Base-by-base conservation (phyloP, 2,329 filamentous ascomycete genomes). In the Aureobasidium leucospermi region DNA sequence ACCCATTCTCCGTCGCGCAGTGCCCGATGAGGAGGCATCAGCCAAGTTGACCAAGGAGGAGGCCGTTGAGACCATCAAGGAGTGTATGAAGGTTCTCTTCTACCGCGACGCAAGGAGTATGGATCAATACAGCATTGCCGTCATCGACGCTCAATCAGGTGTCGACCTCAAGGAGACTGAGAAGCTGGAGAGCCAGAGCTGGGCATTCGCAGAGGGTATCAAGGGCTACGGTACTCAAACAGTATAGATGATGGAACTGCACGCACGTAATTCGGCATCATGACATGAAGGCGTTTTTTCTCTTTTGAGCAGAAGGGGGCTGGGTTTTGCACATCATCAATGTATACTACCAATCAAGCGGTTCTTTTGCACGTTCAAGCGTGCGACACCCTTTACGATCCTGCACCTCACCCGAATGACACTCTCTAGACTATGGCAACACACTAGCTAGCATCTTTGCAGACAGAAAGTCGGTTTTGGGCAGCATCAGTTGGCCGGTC, bases 1-100 rank as follows among this genome's bases (percentile, higher is more conserved):
- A 74, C 94, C 94, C 58, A 88, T 99, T 67, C 83, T 99, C 80
- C 86, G 94, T 68, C 85, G 84, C 68, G 77, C 88, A 68, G 90
- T 90, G 63, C 90, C 90, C 28, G 90, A 96, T 67, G 94, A 97
- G 75, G 87, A 84, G 67, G 79, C 89, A 43, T 85, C 88, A 36
- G 79, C 84, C 67, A 79, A 84, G 62, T 79, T 97, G 64, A 85
- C 80, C 42, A 83, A 85, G 72, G 92, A 96, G 68, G 75, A 89
- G 71, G 94, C 94, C 51, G 80, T 96, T 62, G 79, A 87, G 61
- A 83, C 90, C 42, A 77, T 99, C 71, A 88, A 88, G 79, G 89
- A 96, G 78, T 96, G 91, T 76, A 92, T 99, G 89, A 97, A 97
- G 83, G 93, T 97, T 57, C 81, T 99, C 62, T 99, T 89, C 80